Percentiles rank a stretch among this genome's conserved stretches.
Evolutionary conservation across 2,329 filamentous ascomycete genomes (phyloP).

Genomic region (Ophiostoma pallidulum): DNA sequence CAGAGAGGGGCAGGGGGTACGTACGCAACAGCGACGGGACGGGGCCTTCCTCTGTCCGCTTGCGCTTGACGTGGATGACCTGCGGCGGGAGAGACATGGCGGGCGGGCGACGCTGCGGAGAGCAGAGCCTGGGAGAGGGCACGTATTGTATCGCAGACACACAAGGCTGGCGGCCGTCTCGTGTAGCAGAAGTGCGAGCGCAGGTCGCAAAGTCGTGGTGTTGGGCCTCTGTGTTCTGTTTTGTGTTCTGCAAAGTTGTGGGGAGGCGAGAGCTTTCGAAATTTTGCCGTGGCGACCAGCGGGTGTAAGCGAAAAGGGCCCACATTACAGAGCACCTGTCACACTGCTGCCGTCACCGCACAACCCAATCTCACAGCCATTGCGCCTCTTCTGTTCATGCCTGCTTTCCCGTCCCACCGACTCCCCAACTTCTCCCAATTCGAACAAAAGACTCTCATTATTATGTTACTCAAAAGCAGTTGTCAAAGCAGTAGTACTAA

Average conservation of each 20-base stretch:
- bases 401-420: no score
- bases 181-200: background rate
- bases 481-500: background rate
- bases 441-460: no score
- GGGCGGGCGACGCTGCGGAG: background rate
- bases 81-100: constrained; percentile 49
- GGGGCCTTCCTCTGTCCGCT: constrained; percentile 43
- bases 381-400: no score
- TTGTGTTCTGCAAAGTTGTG: no score
- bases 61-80: constrained; percentile 52
- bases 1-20: background rate
- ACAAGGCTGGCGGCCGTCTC: no score
- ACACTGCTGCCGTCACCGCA: no score
- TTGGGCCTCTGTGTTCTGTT: background rate
- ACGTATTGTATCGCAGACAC: no score
- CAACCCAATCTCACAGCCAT: no score
- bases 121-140: no score
- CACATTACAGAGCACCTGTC: background rate
- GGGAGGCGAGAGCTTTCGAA: background rate
- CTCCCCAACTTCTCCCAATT: no score
- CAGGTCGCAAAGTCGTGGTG: background rate
- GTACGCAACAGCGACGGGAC: constrained; percentile 47
- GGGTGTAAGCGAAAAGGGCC: background rate
- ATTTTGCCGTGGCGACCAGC: constrained; percentile 11
- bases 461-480: background rate